phyloP scores from a whole-genome alignment of 345 rosid genomes.

The Syzygium grande region DNA sequence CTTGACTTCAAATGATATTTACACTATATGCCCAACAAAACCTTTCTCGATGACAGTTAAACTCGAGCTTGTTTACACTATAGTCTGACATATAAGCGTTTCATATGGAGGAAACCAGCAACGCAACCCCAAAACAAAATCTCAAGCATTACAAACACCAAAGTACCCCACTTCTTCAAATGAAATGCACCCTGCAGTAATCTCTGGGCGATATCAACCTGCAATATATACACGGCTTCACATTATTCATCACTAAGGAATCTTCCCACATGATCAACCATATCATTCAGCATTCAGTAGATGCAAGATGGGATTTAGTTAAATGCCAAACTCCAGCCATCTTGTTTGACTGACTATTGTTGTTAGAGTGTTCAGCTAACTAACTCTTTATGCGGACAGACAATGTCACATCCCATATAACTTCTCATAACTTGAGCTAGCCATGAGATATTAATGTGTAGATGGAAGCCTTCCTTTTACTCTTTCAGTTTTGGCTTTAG shows the following conservation, averaged over 20 bases:
- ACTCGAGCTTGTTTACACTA: background rate
- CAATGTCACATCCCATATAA: background rate
- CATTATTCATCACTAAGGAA: background rate
- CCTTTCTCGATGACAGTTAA: background rate
- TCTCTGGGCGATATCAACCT: conserved; percentile 31
- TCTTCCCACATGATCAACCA: background rate
- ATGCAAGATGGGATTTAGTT: background rate
- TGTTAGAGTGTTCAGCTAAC: background rate
- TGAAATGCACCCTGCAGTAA: conserved; percentile 23
- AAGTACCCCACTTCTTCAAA: conserved; percentile 39
- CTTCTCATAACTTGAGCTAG: background rate
- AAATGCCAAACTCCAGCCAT: background rate
- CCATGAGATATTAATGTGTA: background rate
- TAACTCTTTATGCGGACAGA: background rate
- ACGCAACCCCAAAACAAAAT: conserved; percentile 44
- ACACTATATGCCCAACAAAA: background rate
- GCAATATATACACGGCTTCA: background rate
- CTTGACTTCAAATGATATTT: background rate
- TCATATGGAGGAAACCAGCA: conserved; percentile 36
- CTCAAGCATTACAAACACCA: conserved; percentile 35
- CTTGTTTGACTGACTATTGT: background rate
- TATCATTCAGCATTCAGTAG: background rate
- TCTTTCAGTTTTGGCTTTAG: background rate
- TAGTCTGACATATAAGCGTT: conserved; percentile 30
- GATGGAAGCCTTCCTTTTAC: background rate